Evolutionary conservation across 768 basidiomycete genomes (phyloP), one percentile per base, ranked within the genome.

Genomic region (Pisolithus orientalis): DNA sequence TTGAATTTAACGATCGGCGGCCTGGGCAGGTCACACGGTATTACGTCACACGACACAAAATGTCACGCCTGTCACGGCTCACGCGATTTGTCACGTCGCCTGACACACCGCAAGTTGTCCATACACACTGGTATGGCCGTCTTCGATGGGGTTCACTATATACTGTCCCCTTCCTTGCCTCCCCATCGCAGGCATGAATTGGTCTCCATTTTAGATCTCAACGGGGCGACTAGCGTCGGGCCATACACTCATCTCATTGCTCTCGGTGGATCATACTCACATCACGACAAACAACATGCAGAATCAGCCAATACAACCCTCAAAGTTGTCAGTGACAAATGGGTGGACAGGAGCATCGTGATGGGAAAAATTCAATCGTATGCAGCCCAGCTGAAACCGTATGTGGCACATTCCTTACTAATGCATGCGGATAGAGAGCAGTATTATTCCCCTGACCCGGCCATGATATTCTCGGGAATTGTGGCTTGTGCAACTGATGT

Each of bases 391-490:
- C 9, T 8, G 40, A 24, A 32, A 6, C 29, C 32, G 7, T 38
- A 14, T 56, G 24, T 38, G 14, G 44, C 39, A 34, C 40, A 17
- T 39, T 13, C 24, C 17, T 25, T 51, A n/a, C 40, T 49, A 13
- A 52, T 58, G 34, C 39, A 24, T 21, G 9, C 28, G 50, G 24
- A 34, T 39, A 83, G 81, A 24, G 63, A 82, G 6, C 66, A 77
- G 25, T 80, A 73, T 62, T 94, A 84, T 70, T 94, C 91, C 2
- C 74, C 89, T 2, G 83, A 92, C 64, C 87, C 88, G 0, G 65
- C 76, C 1, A 80, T 82, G 75, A 76, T 93, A 45, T 94, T 95
- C 70, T 94, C 91, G 6, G 89, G 89, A 1, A 74, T 94, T 17
- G 79, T 87, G 9, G 87, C 84, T 0, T 85, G 84, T 60, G 80